phyloP scores from a whole-genome alignment of 306 rosid genomes.

The Medicago ruthenica region DNA sequence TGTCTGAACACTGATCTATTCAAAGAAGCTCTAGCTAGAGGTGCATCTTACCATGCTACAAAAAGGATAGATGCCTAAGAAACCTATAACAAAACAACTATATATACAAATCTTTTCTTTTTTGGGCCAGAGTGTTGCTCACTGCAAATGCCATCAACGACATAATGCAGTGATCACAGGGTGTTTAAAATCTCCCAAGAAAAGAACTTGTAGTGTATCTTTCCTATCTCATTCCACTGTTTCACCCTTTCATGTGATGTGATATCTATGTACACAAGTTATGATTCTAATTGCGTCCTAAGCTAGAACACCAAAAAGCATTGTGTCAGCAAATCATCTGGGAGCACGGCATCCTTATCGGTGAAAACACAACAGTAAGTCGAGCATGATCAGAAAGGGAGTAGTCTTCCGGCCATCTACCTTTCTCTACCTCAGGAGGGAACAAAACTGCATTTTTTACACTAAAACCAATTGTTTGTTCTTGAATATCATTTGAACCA shows the following conservation, averaged over 20 bases:
- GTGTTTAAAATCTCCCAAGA: slow-evolving; percentile 33
- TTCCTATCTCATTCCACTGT: slow-evolving; percentile 19
- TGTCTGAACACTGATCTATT: slow-evolving; percentile 33
- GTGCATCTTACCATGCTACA: slow-evolving; percentile 57
- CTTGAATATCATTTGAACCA: slow-evolving; percentile 50
- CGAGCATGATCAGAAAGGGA: slow-evolving; percentile 93
- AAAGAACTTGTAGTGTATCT: slow-evolving; percentile 28
- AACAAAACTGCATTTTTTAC: slow-evolving; percentile 82
- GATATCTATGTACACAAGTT: slow-evolving; percentile 42
- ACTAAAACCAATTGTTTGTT: slow-evolving; percentile 76
- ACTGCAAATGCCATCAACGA: slow-evolving; percentile 23
- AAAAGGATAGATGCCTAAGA: slow-evolving; percentile 49
- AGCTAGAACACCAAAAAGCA: not conserved
- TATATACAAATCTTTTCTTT: slow-evolving; percentile 37
- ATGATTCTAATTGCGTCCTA: slow-evolving; percentile 34
- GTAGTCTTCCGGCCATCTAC: slow-evolving; percentile 92
- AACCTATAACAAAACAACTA: slow-evolving; percentile 46
- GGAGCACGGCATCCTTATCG: slow-evolving; percentile 83
- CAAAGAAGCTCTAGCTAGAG: slow-evolving; percentile 45
- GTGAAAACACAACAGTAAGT: slow-evolving; percentile 86
- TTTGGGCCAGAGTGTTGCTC: slow-evolving; percentile 10
- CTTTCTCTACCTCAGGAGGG: slow-evolving; percentile 94
- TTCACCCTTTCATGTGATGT: slow-evolving; percentile 35
- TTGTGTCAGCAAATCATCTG: slow-evolving; percentile 54
- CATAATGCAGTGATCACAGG: slow-evolving; percentile 34